Evolutionary conservation across 768 basidiomycete species (phyloP).

Genomic region (Mycena vitilis): DNA sequence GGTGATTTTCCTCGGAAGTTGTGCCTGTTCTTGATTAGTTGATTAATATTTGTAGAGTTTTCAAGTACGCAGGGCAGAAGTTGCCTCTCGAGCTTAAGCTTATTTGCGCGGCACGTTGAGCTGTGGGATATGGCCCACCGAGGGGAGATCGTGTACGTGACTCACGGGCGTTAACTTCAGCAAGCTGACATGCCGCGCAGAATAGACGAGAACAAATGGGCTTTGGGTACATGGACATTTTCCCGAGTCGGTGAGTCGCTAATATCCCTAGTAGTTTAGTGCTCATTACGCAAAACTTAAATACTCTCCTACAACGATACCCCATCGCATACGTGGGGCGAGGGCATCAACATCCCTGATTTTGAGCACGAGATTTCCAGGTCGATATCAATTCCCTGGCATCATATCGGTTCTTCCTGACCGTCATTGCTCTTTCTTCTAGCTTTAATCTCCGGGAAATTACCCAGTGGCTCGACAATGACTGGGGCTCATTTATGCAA

Average conservation of each 20-base stretch:
- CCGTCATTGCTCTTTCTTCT: too few species aligned
- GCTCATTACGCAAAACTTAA: neutral
- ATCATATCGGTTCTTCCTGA: too few species aligned
- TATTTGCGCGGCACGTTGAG: conserved; percentile 17
- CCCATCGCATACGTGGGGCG: conserved; percentile 7
- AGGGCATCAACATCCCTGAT: neutral
- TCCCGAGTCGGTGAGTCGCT: too few species aligned
- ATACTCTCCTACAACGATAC: conserved; percentile 15
- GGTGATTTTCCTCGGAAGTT: neutral
- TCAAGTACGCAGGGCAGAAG: neutral
- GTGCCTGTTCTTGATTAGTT: too few species aligned
- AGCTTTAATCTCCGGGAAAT: neutral
- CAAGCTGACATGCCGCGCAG: neutral
- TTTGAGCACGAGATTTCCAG: neutral
- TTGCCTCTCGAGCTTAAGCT: conserved; percentile 1
- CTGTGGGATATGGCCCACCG: conserved; percentile 18
- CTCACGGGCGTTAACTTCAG: too few species aligned
- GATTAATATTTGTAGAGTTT: too few species aligned
- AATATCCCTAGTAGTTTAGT: too few species aligned
- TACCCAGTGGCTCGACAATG: neutral
- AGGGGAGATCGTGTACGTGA: neutral
- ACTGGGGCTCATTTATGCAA: neutral
- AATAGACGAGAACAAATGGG: neutral
- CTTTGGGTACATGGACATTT: neutral
- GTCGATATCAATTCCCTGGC: neutral